Evolutionary conservation across 768 basidiomycete genomes (phyloP).

Genomic region (Mycena pura): DNA sequence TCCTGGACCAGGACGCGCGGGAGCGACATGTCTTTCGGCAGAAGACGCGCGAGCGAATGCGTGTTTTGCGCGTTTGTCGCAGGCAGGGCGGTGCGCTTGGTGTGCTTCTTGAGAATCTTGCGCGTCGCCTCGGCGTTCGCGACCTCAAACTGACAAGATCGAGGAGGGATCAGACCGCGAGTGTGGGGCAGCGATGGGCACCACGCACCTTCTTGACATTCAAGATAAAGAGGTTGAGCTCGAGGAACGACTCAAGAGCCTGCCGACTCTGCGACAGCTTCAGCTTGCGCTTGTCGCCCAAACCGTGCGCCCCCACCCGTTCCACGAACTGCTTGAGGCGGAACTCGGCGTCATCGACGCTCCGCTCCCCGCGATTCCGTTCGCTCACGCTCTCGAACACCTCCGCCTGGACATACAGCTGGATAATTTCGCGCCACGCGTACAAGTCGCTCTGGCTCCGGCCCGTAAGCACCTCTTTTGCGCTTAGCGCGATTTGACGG

Average conservation of each 20-base stretch:
- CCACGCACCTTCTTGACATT: constrained; percentile 75
- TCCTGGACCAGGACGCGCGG: constrained; percentile 79
- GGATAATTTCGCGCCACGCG: constrained; percentile 90
- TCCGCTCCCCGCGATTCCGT: constrained; percentile 67
- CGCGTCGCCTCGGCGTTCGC: constrained; percentile 90
- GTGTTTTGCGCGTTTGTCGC: constrained; percentile 20
- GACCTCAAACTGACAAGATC: constrained; percentile 66
- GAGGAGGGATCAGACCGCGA: not conserved
- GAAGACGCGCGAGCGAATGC: constrained; percentile 41
- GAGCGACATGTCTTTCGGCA: constrained; percentile 43
- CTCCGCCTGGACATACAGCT: constrained; percentile 83
- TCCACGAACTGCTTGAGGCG: constrained; percentile 69
- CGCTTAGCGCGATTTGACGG: not conserved
- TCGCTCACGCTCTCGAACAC: constrained; percentile 83
- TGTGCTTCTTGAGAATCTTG: constrained; percentile 94
- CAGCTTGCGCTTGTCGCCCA: constrained; percentile 61
- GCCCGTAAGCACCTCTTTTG: not conserved
- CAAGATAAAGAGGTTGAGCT: constrained; percentile 79
- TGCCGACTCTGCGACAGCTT: constrained; percentile 60
- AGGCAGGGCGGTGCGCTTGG: constrained; percentile 86
- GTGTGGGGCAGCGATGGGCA: not conserved
- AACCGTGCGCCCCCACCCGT: constrained; percentile 60
- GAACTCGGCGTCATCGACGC: constrained; percentile 71
- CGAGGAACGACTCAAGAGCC: constrained; percentile 73
- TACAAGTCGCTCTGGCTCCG: constrained; percentile 81